phyloP scores from a whole-genome alignment of 1,139 yeast genomes.

The Hansenula sp. region DNA sequence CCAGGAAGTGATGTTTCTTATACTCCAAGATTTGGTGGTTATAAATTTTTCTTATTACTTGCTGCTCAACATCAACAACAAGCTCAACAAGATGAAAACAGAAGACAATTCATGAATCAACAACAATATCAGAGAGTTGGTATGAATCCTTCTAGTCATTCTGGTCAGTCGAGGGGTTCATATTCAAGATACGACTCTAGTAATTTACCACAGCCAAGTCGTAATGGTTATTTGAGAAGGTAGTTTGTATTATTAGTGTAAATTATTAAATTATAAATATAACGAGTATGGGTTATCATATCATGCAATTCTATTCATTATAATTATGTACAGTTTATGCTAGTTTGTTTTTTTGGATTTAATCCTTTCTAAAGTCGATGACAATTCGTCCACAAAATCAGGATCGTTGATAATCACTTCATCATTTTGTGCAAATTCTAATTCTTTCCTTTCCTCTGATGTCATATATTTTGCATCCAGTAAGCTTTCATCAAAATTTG shows the following conservation, averaged over 20 bases:
- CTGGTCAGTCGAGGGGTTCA: neutral
- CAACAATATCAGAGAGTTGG: conserved; percentile 3
- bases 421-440: neutral
- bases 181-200: neutral
- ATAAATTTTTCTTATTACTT: conserved; percentile 15
- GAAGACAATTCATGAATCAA: conserved; percentile 5
- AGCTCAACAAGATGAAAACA: conserved; percentile 11
- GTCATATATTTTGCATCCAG: conserved; percentile 3
- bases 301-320: neutral
- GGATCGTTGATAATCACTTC: neutral
- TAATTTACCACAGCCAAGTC: conserved; percentile 16
- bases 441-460: conserved; percentile 2
- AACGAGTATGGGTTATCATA: neutral
- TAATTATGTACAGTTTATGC: neutral
- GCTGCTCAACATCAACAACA: conserved; percentile 13
- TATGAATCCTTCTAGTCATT: neutral
- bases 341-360: neutral
- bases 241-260: neutral
- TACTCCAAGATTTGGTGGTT: conserved; percentile 20
- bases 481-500: conserved; percentile 6
- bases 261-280: too few relatives aligned
- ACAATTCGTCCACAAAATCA: conserved; percentile 1
- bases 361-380: neutral
- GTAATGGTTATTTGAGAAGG: conserved; percentile 21
- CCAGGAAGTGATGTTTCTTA: conserved; percentile 18